Evolutionary conservation across 2,329 filamentous ascomycete genomes (phyloP).

Genomic region (Beauveria scarabaeidicola): DNA sequence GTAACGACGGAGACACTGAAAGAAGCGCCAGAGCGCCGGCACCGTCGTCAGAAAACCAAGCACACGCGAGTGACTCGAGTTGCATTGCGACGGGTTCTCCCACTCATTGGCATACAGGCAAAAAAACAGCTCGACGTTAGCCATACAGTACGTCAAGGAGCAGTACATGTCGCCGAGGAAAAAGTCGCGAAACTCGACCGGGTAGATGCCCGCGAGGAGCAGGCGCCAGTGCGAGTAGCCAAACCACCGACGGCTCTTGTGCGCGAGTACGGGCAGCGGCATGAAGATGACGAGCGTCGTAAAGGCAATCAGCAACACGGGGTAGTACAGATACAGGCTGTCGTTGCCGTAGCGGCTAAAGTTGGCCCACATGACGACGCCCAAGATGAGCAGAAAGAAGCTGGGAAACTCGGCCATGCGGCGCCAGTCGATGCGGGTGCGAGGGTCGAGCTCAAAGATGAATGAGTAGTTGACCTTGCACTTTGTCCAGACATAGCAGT

Average conservation of each 20-base stretch:
- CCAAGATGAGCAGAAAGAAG: conserved; percentile 70
- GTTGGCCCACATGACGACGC: conserved; percentile 81
- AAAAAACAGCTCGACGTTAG: conserved; percentile 88
- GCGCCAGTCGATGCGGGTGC: conserved; percentile 82
- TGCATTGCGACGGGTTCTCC: conserved; percentile 67
- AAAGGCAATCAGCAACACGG: conserved; percentile 66
- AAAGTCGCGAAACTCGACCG: conserved; percentile 95
- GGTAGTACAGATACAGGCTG: conserved; percentile 75
- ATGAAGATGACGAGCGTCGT: conserved; percentile 63
- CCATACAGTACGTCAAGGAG: conserved; percentile 82
- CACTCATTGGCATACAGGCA: conserved; percentile 81
- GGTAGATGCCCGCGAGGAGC: conserved; percentile 75
- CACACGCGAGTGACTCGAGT: conserved; percentile 73
- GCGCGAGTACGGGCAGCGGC: conserved; percentile 65
- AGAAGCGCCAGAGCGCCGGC: conserved; percentile 80
- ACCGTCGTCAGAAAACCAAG: conserved; percentile 79
- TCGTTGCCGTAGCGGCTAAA: conserved; percentile 62
- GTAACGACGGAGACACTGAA: conserved; percentile 89
- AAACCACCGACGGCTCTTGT: conserved; percentile 76
- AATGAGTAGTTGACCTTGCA: conserved; percentile 94
- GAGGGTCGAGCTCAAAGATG: conserved; percentile 90
- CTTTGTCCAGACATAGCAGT: conserved; percentile 73
- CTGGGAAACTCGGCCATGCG: conserved; percentile 80
- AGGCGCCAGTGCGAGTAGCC: conserved; percentile 85
- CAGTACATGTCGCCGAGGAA: conserved; percentile 98